A percentile compares a stretch with the other conserved stretches of the same genome.
phyloP scores from a whole-genome alignment of 805 yeast species.

The Candida patagonica region DNA sequence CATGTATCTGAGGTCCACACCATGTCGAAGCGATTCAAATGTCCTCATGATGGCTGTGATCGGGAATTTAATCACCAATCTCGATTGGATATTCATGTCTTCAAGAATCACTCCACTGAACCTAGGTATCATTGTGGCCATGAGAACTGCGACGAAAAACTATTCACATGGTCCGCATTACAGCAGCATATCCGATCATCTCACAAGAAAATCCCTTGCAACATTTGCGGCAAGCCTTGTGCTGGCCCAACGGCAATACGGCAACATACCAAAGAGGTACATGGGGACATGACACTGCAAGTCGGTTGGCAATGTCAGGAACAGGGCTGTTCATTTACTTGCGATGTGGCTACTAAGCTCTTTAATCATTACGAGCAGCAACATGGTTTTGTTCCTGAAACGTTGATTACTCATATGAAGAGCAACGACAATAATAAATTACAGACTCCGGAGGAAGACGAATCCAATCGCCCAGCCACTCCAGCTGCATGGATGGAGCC shows the following conservation, averaged over 20 bases:
- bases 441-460: constrained; percentile 1
- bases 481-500: background rate
- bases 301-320: constrained; percentile 51
- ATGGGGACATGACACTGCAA: constrained; percentile 35
- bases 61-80: constrained; percentile 56
- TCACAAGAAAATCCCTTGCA: constrained; percentile 63
- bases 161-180: constrained; percentile 34
- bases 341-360: constrained; percentile 32
- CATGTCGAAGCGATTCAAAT: constrained; percentile 30
- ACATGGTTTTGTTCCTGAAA: constrained; percentile 32
- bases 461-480: constrained; percentile 13
- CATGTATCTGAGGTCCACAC: constrained; percentile 61
- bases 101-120: constrained; percentile 46
- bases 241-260: constrained; percentile 61
- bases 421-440: background rate
- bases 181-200: constrained; percentile 61
- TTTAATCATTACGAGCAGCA: constrained; percentile 44
- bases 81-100: constrained; percentile 55
- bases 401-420: constrained; percentile 3
- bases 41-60: constrained; percentile 55
- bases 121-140: constrained; percentile 23
- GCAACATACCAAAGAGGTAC: constrained; percentile 60
- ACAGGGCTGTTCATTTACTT: constrained; percentile 30
- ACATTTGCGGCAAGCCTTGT: constrained; percentile 58
- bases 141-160: constrained; percentile 18